These are phyloP conservation scores for Mycena kentingensis DNA, from an alignment of 768 basidiomycete genomes.

Conservation along the genomic window DNA sequence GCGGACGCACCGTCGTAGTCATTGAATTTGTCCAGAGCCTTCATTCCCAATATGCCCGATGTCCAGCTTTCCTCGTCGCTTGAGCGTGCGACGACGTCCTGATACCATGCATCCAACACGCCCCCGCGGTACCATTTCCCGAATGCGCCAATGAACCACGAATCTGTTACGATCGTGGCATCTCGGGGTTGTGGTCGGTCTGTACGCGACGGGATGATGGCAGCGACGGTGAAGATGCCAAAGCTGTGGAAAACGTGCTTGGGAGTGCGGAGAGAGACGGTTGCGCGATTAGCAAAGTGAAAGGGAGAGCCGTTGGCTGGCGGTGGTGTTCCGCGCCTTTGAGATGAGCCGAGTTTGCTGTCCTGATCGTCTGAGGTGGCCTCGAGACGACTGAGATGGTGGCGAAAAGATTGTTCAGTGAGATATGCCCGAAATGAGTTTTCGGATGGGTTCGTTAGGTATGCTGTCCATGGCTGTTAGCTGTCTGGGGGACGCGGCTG, in stretches of 20 bases:
- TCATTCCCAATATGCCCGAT: constrained; percentile 77
- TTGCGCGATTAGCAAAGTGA: constrained; percentile 91
- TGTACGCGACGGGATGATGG: constrained; percentile 56
- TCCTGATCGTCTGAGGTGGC: constrained; percentile 56
- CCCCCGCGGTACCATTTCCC: constrained; percentile 91
- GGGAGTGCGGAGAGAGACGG: constrained; percentile 90
- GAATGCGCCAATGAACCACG: constrained; percentile 90
- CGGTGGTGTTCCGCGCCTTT: constrained; percentile 29
- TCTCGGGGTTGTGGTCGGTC: constrained; percentile 37
- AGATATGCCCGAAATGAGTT: constrained; percentile 92
- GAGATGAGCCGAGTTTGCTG: constrained; percentile 28
- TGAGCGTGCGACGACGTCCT: constrained; percentile 60
- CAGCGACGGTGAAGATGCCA: constrained; percentile 84
- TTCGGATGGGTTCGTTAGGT: constrained; percentile 93
- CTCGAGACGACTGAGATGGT: constrained; percentile 86
- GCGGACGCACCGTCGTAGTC: constrained; percentile 58
- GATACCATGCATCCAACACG: constrained; percentile 78
- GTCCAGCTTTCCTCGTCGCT: constrained; percentile 75
- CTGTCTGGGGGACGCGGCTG: constrained; percentile 2
- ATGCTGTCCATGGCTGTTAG: constrained; percentile 70
- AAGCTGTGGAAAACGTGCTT: constrained; percentile 85
- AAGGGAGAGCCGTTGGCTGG: constrained; percentile 51
- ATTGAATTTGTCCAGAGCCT: constrained; percentile 68
- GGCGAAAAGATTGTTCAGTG: constrained; percentile 96
- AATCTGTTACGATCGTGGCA: constrained; percentile 62